Percentiles rank a stretch among this genome's conserved stretches.
These are phyloP conservation scores for Clarireedia monteithiana DNA, from an alignment of 2,329 filamentous ascomycete species.

Conservation along the genomic window DNA sequence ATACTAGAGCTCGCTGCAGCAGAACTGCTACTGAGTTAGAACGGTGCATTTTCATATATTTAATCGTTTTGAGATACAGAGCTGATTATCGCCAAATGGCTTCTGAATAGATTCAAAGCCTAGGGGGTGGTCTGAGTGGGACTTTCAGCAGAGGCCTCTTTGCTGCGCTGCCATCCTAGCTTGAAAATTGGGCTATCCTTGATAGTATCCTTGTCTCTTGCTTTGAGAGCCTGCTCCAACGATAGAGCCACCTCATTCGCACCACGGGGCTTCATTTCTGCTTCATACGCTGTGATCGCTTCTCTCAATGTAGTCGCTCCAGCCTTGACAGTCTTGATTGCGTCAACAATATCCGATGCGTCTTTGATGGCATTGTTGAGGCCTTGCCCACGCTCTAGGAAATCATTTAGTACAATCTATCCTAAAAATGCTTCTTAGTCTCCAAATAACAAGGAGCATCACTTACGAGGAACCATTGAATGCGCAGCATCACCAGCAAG, in stretches of 20 bases:
- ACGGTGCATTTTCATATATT: too few relatives aligned
- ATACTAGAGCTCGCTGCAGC: not conserved
- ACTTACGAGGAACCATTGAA: slow-evolving; percentile 1
- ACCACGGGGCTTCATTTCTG: slow-evolving; percentile 37
- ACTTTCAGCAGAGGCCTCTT: too few relatives aligned
- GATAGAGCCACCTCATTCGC: slow-evolving; percentile 37
- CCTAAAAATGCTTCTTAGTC: not conserved
- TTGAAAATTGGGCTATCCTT: not conserved
- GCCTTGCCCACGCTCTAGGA: slow-evolving; percentile 1
- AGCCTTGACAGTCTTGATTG: slow-evolving; percentile 18
- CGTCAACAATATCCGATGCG: not conserved
- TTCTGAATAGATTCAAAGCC: not conserved
- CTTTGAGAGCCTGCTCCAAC: slow-evolving; percentile 32
- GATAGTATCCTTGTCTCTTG: not conserved
- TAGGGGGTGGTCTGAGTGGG: not conserved
- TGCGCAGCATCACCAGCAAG: not conserved
- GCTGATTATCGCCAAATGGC: too few relatives aligned
- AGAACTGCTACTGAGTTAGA: too few relatives aligned
- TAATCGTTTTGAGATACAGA: too few relatives aligned
- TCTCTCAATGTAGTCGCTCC: slow-evolving; percentile 11
- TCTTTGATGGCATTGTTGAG: slow-evolving; percentile 3
- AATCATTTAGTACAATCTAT: not conserved
- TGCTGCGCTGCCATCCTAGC: not conserved
- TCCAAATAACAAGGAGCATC: not conserved
- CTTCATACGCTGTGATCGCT: slow-evolving; percentile 34